These are phyloP conservation scores for Torulaspora franciscae DNA, from an alignment of 805 yeast species.

Conservation along the genomic window DNA sequence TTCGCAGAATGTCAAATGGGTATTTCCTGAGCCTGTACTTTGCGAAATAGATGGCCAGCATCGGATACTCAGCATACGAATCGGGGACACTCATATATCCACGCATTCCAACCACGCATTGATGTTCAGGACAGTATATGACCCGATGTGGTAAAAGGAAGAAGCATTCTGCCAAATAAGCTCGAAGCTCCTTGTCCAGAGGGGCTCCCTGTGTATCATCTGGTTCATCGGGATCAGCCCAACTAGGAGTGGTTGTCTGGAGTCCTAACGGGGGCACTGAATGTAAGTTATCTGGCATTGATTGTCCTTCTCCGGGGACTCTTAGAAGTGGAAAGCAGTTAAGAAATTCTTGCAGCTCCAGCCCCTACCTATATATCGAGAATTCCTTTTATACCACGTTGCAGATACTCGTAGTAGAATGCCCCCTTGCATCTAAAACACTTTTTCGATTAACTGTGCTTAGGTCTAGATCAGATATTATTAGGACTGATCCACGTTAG, in stretches of 20 bases:
- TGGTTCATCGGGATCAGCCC: neutral
- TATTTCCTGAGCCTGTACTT: conserved; percentile 6
- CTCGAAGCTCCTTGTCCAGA: conserved; percentile 2
- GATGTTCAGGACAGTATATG: conserved; percentile 3
- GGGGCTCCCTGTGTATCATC: neutral
- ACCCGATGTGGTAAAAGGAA: conserved; percentile 2
- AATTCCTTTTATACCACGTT: no score
- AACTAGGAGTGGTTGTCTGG: neutral
- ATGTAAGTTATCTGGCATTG: neutral
- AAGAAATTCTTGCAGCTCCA: no score
- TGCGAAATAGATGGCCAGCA: conserved; percentile 8
- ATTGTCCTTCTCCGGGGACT: neutral
- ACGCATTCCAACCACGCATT: conserved; percentile 1
- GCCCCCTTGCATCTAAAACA: no score
- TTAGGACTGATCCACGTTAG: no score
- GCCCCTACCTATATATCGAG: no score
- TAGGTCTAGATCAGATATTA: no score
- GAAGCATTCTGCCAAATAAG: conserved; percentile 3
- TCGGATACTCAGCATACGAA: conserved; percentile 4
- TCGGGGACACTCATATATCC: conserved; percentile 1
- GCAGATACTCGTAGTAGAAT: no score
- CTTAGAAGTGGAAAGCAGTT: no score
- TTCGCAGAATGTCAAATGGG: conserved; percentile 1
- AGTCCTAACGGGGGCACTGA: neutral
- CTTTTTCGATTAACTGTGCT: no score